Base-by-base conservation (phyloP, 1,284 basidiomycete genomes). In the Sanghuangporus sanghuang region DNA sequence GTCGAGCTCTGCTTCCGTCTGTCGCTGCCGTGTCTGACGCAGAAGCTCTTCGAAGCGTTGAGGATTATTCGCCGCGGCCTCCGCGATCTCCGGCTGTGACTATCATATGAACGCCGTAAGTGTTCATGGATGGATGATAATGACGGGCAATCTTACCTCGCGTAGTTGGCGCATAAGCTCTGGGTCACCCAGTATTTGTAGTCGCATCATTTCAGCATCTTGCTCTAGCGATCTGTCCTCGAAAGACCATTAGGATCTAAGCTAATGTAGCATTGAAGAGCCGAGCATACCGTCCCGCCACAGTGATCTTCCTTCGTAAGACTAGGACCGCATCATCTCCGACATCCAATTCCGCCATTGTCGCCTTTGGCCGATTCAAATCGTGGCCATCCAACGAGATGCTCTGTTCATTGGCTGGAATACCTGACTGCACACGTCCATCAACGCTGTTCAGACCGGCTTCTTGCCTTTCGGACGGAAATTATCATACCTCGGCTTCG, bases 181-280 rank as follows among this genome's bases (percentile, higher is more conserved):
- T 0, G 94, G 93, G 74, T 98, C 86, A 2, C 93, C 90, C 14
- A 98, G 79, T 16, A 96, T 73, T 69, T 96, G 95, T 27, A 95
- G 77, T 9, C 96, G 84, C 86, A 96, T 92, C 80, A 90, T 89
- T 74, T 98, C 96, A 32, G 91, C 78, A 69, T 96, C 93, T 63
- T 89, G 90, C 67, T 86, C 84, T n/a, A 81, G 77, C 11, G 82
- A 74, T 69, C 87, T 87, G 70, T 50, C 46, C 40, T 2, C 7
- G 59, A 48, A 56, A 64, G 49, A 62, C 40, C 58, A 57, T 38
- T 38, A 35, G 39, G 35, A 60, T 60, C 14, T 14, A 32, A 61
- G 40, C 6, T 48, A 35, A 14, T 38, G 52, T 23, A 35, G 21
- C n/a, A 67, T 23, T 65, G 54, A 14, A 49, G 21, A 7, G 27